Conservation (phyloP, 352 stramenopile genomes). For the Phytophthora pinifolia region DNA sequence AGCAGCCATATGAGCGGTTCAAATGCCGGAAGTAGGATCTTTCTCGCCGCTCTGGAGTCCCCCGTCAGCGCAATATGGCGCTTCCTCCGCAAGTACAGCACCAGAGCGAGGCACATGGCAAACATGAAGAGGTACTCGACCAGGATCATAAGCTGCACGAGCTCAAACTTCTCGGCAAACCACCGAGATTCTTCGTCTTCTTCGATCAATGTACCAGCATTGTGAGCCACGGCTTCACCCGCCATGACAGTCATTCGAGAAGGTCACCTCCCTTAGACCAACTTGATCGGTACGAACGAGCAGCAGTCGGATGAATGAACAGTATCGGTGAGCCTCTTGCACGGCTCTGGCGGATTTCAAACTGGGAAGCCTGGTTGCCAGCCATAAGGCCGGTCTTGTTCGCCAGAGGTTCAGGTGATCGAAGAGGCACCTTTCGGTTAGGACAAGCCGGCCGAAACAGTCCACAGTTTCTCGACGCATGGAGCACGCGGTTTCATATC, state of each 20-base stretch:
- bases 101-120: conserved; percentile 35
- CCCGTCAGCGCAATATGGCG: conserved; percentile 50
- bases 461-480: conserved; percentile 11
- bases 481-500: background rate
- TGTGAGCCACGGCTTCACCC: background rate
- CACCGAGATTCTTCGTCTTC: conserved; percentile 6
- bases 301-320: too few species aligned
- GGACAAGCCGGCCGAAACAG: conserved; percentile 4
- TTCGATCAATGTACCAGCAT: background rate
- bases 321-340: too few species aligned
- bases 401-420: background rate
- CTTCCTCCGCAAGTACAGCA: conserved; percentile 63
- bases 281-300: too few species aligned
- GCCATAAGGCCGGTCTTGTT: background rate
- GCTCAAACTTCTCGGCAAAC: conserved; percentile 33
- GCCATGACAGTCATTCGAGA: background rate
- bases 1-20: conserved; percentile 70
- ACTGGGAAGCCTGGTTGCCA: conserved; percentile 7
- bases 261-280: too few species aligned
- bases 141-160: conserved; percentile 43
- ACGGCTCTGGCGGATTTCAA: conserved; percentile 3
- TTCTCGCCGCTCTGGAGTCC: conserved; percentile 46
- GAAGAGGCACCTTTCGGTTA: conserved; percentile 20
- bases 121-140: conserved; percentile 54
- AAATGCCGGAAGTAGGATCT: conserved; percentile 68